Evolutionary conservation across 1,284 basidiomycete species (phyloP).

Genomic region (Leccinum huronense): DNA sequence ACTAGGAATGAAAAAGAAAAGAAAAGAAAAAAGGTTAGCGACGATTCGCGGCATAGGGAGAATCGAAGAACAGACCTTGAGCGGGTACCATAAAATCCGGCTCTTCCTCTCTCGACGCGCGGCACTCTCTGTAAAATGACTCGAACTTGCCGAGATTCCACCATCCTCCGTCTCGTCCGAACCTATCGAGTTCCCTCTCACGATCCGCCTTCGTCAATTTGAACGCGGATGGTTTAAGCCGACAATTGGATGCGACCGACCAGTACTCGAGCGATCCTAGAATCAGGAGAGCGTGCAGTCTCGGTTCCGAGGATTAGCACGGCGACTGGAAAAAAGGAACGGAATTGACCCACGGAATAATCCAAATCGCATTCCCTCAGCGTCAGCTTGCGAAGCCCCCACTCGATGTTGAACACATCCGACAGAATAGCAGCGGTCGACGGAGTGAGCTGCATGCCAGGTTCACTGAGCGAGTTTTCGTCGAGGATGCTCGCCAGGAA

Average conservation of each 20-base stretch:
- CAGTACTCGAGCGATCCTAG: constrained; percentile 80
- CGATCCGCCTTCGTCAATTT: constrained; percentile 56
- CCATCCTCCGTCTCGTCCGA: constrained; percentile 54
- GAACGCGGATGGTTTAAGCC: constrained; percentile 78
- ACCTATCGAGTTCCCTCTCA: constrained; percentile 51
- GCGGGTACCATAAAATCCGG: constrained; percentile 65
- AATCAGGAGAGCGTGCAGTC: constrained; percentile 77
- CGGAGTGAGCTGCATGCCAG: constrained; percentile 57
- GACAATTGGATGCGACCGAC: constrained; percentile 84
- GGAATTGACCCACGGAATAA: constrained; percentile 28
- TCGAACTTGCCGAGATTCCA: constrained; percentile 79
- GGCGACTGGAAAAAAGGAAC: too few relatives aligned
- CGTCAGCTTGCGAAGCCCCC: constrained; percentile 81
- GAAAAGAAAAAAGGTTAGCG: constrained; percentile 5
- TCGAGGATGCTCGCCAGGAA: constrained; percentile 49
- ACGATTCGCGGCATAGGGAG: constrained; percentile 21
- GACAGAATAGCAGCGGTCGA: constrained; percentile 76
- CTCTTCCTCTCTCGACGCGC: constrained; percentile 69
- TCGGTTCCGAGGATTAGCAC: too few relatives aligned
- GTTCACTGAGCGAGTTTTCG: neutral
- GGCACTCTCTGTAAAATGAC: constrained; percentile 79
- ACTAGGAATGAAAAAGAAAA: constrained; percentile 36
- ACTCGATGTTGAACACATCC: constrained; percentile 87
- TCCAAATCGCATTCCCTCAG: constrained; percentile 80
- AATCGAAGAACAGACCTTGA: constrained; percentile 50